A percentile compares a stretch with the other conserved stretches of the same genome.
Evolutionary conservation across 306 rosid genomes (phyloP).

Genomic region (Prunus davidiana): DNA sequence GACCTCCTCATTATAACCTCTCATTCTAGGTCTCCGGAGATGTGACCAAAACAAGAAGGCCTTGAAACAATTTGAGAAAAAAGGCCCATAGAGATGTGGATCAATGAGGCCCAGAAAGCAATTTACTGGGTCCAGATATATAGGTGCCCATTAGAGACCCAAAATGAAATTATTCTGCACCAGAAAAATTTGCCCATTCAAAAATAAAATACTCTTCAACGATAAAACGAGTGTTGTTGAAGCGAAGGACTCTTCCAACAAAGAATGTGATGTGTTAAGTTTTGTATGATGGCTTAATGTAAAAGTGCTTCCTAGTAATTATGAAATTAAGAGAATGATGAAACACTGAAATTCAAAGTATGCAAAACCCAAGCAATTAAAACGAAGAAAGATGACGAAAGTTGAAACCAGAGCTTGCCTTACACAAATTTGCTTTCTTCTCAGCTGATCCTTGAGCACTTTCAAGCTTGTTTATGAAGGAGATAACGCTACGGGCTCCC

Average conservation of each 20-base stretch:
- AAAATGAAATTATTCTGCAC: too few relatives aligned
- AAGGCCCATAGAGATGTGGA: background rate
- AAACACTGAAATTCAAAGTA: too few relatives aligned
- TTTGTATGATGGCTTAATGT: too few relatives aligned
- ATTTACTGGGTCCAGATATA: background rate
- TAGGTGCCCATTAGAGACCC: too few relatives aligned
- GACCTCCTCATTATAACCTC: too few relatives aligned
- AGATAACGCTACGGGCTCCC: slow-evolving; percentile 64
- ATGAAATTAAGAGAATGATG: background rate
- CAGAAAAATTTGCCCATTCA: too few relatives aligned
- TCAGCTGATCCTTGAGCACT: slow-evolving; percentile 25
- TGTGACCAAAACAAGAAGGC: too few relatives aligned
- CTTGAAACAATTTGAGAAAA: background rate
- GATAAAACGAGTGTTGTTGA: too few relatives aligned
- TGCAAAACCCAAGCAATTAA: background rate
- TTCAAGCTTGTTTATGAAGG: slow-evolving; percentile 45
- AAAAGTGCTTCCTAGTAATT: background rate
- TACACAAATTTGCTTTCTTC: slow-evolving; percentile 36
- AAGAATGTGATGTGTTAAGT: too few relatives aligned
- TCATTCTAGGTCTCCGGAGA: too few relatives aligned
- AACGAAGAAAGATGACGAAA: background rate
- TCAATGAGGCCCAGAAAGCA: background rate
- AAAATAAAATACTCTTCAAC: too few relatives aligned
- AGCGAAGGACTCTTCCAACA: too few relatives aligned
- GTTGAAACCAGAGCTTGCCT: slow-evolving; percentile 58